Percentiles rank a stretch among this genome's conserved stretches.
phyloP scores from a whole-genome alignment of 2,329 filamentous ascomycete genomes.

The Aureobasidium sp. region DNA sequence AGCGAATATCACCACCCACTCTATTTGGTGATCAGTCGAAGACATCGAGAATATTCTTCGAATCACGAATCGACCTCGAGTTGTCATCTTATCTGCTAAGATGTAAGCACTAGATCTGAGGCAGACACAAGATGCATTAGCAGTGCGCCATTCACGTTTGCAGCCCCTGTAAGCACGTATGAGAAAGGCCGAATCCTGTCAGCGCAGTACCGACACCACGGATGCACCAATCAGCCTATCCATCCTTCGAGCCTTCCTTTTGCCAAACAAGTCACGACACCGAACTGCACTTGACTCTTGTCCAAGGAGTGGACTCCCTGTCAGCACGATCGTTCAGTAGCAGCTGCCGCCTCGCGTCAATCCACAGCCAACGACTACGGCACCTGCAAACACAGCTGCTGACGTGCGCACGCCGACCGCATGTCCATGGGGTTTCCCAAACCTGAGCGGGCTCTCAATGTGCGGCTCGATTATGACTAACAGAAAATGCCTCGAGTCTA shows the following conservation, averaged over 20 bases:
- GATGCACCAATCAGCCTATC: background rate
- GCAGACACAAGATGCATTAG: background rate
- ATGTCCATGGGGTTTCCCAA: too few relatives aligned
- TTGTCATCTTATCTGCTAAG: background rate
- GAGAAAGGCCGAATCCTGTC: background rate
- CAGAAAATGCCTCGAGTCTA: too few relatives aligned
- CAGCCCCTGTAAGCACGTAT: background rate
- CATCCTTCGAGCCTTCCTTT: background rate
- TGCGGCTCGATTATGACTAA: too few relatives aligned
- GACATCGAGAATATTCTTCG: slow-evolving; percentile 56
- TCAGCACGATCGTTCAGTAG: too few relatives aligned
- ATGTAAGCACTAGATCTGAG: background rate
- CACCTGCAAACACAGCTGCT: too few relatives aligned
- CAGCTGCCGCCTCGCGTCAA: too few relatives aligned
- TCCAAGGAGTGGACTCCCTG: too few relatives aligned
- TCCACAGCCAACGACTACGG: too few relatives aligned
- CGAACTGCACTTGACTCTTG: background rate
- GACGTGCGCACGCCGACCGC: too few relatives aligned
- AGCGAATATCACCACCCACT: slow-evolving; percentile 73
- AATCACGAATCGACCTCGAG: slow-evolving; percentile 57
- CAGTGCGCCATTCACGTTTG: background rate
- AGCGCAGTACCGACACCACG: background rate
- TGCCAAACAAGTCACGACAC: background rate
- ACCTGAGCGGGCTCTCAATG: too few relatives aligned
- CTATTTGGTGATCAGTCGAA: slow-evolving; percentile 63